These are phyloP conservation scores for Kokia cookei DNA, from an alignment of 441 rosid species.

Conservation along the genomic window DNA sequence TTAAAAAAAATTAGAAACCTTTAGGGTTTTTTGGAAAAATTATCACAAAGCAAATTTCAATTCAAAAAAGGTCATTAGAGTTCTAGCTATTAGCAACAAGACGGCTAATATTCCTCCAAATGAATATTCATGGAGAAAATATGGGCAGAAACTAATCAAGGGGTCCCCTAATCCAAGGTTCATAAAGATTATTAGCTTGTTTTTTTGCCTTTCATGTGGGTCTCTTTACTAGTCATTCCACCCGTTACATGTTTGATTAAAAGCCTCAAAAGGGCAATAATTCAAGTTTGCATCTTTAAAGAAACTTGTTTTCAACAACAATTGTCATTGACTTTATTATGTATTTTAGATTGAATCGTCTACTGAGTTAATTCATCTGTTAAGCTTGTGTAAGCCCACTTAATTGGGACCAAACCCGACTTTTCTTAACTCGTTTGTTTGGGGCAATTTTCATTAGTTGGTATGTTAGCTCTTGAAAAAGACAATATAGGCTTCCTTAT, in stretches of 20 bases:
- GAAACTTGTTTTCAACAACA: neutral
- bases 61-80: slow-evolving; percentile 39
- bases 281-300: neutral
- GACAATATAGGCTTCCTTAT: no score
- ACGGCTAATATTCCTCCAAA: slow-evolving; percentile 66
- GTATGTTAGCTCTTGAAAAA: no score
- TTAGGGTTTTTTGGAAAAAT: no score
- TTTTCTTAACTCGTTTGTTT: neutral
- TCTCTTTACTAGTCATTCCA: neutral
- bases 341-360: neutral
- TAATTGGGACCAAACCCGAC: neutral
- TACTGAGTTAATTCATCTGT: neutral
- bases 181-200: neutral
- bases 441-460: slow-evolving; percentile 3
- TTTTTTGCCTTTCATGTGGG: neutral
- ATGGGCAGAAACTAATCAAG: slow-evolving; percentile 71
- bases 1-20: no score
- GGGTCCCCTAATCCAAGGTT: slow-evolving; percentile 77
- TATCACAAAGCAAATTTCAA: no score
- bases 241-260: slow-evolving; percentile 2
- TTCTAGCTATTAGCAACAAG: slow-evolving; percentile 54
- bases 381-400: neutral
- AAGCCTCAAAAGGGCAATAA: neutral
- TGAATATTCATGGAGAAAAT: slow-evolving; percentile 63
- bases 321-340: slow-evolving; percentile 17